Evolutionary conservation across 495 filamentous ascomycete genomes (phyloP), one percentile per base, ranked within the genome.

Genomic region (Tirmania nivea): DNA sequence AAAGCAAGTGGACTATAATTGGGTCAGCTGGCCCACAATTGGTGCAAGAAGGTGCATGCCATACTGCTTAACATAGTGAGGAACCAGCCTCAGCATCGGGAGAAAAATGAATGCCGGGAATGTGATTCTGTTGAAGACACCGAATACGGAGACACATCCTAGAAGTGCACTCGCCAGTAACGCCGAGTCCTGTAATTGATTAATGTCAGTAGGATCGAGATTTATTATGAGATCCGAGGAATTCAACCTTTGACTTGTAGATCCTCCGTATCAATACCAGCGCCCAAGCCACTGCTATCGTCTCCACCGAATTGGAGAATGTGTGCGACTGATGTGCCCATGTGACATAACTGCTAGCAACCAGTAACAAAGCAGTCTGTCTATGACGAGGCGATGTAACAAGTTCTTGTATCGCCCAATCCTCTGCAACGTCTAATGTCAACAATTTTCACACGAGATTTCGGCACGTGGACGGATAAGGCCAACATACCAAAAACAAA

Each of bases 251-350:
- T 59, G 78, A 78, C 36, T 77, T 80, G 35, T 79, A 68, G 57
- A 96, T 87, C 61, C 89, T 78, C 63, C 79, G 78, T 61, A 95
- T 83, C 61, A 96, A 70, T 51, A 95, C 86, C 67, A 97, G 63
- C 56, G 82, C 82, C 90, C 92, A 96, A 50, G 80, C 73, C 16
- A 97, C 88, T 34, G 84, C 73, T 59, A 97, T 71, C 1, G 90
- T 95, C 69, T 97, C 90, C 60, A 95, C 76, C 51, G 86, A 86
- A 67, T 97, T 97, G 64, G 90, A 96, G 69, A 97, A 96, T 35
- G 92, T 96, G 71, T 97, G 90, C 45, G 84, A 93, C 70, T 97
- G 90, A 70, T 84, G 94, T 45, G 92, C 94, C 92, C 90, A 96
- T 49, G 90, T 96, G 59, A 95, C 89, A 68, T 96, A 97, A 20